Base-by-base conservation (phyloP, 2,329 filamentous ascomycete species). In the Monosporascus sp. region DNA sequence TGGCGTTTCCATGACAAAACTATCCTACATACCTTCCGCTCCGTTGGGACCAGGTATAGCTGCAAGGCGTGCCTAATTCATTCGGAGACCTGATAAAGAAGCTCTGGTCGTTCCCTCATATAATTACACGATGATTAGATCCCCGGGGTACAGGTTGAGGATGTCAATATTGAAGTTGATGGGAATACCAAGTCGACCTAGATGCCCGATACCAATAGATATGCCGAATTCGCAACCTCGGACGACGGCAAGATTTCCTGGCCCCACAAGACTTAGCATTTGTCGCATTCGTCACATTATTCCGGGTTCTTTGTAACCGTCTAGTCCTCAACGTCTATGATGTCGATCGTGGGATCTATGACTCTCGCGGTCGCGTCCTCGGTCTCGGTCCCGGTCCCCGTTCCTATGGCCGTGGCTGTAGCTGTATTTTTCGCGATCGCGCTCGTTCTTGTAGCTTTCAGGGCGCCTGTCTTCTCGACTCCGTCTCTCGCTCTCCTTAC, bases 371-470 rank as follows among this genome's bases (percentile, higher is more conserved):
- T 51, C 37, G 14, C 65, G 57, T 37, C 58, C 54, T 19, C 54
- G 43, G 38, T 66, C 56, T 19, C 67, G 48, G 35, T 65, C 63
- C 19, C 67, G 57, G n/a, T 68, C 60, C 14, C 65, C 48, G 16
- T 67, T 56, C 24, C 63, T 53, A 48, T 65, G 62, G 45, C 69
- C 68, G 38, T 64, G 53, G 31, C 55, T 52, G 19, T 63, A 53
- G 46, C 54, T 63, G 49, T 72, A 70, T 48, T 70, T 65, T 55
- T 78, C 75, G 20, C 72, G 64, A 9, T 78, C 74, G 22, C 73
- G 65, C 55, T 78, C 75, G 22, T 69, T 66, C 60, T 78, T 80
- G 57, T 81, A 78, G 59, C 70, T 72, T 51, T 69, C 67, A 17
- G 65, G 64, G 48, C 69, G 59, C 41, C 73, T 74, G 46, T 75